phyloP scores from a whole-genome alignment of 768 basidiomycete species.

The Russula brevipes region DNA sequence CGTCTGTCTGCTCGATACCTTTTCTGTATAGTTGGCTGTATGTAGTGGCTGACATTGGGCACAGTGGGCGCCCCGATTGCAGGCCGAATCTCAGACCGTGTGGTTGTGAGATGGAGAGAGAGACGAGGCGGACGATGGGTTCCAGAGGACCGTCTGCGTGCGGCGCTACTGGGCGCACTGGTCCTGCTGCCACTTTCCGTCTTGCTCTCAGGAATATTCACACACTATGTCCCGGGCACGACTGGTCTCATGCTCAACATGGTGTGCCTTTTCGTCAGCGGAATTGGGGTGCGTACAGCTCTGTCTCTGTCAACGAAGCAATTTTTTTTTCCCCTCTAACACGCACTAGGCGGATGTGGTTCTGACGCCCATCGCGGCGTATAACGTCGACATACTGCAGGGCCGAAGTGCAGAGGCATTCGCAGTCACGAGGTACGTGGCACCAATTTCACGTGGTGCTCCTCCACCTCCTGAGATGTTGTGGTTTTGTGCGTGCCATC shows the following conservation, averaged over 20 bases:
- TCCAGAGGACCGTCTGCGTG: conserved; percentile 65
- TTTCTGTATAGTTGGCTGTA: not conserved
- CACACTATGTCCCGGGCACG: conserved; percentile 44
- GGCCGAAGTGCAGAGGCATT: conserved; percentile 57
- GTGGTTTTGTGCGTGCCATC: not conserved
- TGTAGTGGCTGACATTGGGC: not conserved
- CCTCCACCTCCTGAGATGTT: not conserved
- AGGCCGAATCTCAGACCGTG: conserved; percentile 53
- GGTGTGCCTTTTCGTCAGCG: conserved; percentile 56
- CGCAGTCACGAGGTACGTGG: conserved; percentile 46
- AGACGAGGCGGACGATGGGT: conserved; percentile 53
- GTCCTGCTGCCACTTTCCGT: conserved; percentile 52
- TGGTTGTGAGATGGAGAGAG: conserved; percentile 45
- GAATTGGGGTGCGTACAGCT: conserved; percentile 47
- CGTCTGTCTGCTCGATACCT: conserved; percentile 25
- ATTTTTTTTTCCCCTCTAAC: not conserved
- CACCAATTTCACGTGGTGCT: conserved; percentile 25
- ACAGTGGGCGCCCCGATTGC: conserved; percentile 57
- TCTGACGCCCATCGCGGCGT: conserved; percentile 51
- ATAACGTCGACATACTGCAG: conserved; percentile 57
- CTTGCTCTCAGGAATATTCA: conserved; percentile 45
- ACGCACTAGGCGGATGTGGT: conserved; percentile 48
- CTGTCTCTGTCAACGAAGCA: not conserved
- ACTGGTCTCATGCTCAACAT: conserved; percentile 49
- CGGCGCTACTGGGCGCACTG: conserved; percentile 42